Base-by-base conservation (phyloP, 345 rosid genomes). In the Salix exigua region DNA sequence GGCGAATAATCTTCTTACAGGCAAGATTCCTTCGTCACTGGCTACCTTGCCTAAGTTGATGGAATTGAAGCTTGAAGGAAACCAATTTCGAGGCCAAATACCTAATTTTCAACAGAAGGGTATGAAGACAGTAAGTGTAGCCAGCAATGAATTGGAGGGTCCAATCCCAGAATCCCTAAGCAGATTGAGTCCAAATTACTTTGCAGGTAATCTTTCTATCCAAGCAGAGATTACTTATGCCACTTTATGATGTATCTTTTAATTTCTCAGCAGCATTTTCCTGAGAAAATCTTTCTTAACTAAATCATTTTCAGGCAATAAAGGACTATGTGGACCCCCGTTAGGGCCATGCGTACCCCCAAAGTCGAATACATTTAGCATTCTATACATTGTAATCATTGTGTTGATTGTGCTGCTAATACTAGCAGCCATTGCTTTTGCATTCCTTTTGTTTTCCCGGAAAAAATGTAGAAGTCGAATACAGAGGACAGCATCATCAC, bases 81-180 rank as follows among this genome's bases (percentile, higher is more conserved):
- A 92, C 68, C 89, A 82, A 76, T 90, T 92, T 66, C 44, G 51
- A 53, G 97, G 94, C 17, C 66, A 21, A 7, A 79, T 91, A 60
- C 97, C 97, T 42, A 81, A 86, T 9, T 91, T 92, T 70, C 70
- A 73, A 6, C 87, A 82, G 30, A 70, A 68, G 11, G 50, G 14
- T n/a, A 67, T 92, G 31, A 87, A 77, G 83, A 53, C 81, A 17
- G 86, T 80, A 17, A 81, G 85, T 85, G 53, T 92, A 0, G 88
- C 94, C 5, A 88, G 86, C 82, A 92, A 92, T 77, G 84, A 86
- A 71, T 84, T 92, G 72, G 92, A 81, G 62, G 97, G 97, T 78
- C 89, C 86, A 6, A 91, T 92, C 37, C 97, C 97, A 21, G 55
- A 69, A 72, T 78, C 86, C 78, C 84, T 92, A n/a, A 75, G 82